These are phyloP conservation scores for Heimioporus retisporus DNA, from an alignment of 1,284 basidiomycete genomes.

Conservation along the genomic window DNA sequence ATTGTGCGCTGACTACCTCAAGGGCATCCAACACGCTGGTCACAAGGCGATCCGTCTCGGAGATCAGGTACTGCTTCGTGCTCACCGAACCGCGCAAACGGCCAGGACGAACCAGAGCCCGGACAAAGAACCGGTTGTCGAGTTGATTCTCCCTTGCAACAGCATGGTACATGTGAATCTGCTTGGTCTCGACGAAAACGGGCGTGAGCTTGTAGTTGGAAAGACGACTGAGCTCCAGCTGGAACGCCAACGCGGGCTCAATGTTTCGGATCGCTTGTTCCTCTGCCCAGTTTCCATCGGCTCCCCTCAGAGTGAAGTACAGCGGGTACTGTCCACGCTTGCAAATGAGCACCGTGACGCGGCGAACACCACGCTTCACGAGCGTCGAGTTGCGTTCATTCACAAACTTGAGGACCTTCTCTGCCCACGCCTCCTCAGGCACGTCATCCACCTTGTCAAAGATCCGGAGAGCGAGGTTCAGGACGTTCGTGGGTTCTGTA, in stretches of 20 bases:
- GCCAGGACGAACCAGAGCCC: constrained; percentile 96
- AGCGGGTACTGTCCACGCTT: constrained; percentile 93
- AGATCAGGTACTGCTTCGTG: constrained; percentile 96
- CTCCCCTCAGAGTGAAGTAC: constrained; percentile 93
- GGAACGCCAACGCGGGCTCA: constrained; percentile 98
- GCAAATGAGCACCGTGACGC: constrained; percentile 95
- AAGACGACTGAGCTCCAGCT: constrained; percentile 96
- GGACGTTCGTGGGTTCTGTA: constrained; percentile 86
- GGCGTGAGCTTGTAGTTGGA: constrained; percentile 98
- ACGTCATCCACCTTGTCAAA: constrained; percentile 83
- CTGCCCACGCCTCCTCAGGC: constrained; percentile 84
- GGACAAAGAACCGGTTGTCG: constrained; percentile 98
- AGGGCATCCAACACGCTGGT: constrained; percentile 96
- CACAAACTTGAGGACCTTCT: constrained; percentile 79
- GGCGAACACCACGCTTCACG: constrained; percentile 84
- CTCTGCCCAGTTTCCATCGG: constrained; percentile 88
- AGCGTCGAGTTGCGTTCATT: constrained; percentile 79
- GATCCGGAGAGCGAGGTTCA: constrained; percentile 93
- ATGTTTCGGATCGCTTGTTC: constrained; percentile 98
- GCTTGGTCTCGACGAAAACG: constrained; percentile 93
- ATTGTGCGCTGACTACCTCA: constrained; percentile 90
- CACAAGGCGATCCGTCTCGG: constrained; percentile 97
- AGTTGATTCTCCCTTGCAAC: constrained; percentile 96
- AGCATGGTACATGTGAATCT: constrained; percentile 98
- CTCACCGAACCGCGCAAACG: constrained; percentile 93